phyloP scores from a whole-genome alignment of 1,139 yeast species.

The Saccharomyces uvarum region DNA sequence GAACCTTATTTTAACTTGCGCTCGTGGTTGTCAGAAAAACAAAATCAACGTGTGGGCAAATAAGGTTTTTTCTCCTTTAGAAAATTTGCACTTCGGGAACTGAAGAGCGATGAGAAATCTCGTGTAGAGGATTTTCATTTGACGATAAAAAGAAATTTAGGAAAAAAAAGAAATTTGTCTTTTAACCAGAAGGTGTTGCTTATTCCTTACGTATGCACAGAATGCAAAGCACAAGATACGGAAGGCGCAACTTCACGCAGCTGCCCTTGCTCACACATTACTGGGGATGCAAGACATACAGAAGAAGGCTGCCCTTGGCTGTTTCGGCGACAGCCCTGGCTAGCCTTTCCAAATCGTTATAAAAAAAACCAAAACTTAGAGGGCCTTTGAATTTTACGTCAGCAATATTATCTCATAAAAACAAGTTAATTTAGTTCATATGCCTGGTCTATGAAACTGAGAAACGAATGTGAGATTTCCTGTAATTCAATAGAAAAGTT shows the following conservation, averaged over 20 bases:
- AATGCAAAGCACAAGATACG: background rate
- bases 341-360: background rate
- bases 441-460: background rate
- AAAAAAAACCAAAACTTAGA: background rate
- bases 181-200: background rate
- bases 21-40: background rate
- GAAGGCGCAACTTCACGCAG: background rate
- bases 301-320: background rate
- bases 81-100: background rate
- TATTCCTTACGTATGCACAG: constrained; percentile 1
- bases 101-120: background rate
- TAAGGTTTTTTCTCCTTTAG: background rate
- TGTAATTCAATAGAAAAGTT: background rate
- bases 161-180: background rate
- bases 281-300: background rate
- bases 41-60: background rate
- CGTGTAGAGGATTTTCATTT: background rate
- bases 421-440: no score
- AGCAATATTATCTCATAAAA: background rate
- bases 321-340: background rate
- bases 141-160: background rate
- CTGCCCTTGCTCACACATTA: background rate
- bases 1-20: background rate
- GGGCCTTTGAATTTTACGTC: background rate
- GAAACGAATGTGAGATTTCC: background rate